Evolutionary conservation across 352 stramenopile species (phyloP).

Genomic region (Phytopythium mirpurense): DNA sequence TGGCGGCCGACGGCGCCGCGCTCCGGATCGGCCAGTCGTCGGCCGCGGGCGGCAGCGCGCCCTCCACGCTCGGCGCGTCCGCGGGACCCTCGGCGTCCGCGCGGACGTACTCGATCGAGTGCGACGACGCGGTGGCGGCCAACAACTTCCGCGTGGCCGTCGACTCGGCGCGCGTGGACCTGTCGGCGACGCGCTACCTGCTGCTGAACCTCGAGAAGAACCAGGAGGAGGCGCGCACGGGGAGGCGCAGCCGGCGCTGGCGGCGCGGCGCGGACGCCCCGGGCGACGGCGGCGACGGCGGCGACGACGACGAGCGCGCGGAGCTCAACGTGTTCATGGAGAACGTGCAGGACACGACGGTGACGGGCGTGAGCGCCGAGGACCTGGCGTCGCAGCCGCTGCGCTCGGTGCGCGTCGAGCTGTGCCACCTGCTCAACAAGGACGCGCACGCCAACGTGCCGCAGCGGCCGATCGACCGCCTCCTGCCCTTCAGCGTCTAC

Average conservation of each 20-base stretch:
- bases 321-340: constrained; percentile 78
- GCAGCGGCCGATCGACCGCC: constrained; percentile 51
- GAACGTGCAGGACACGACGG: constrained; percentile 75
- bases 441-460: constrained; percentile 80
- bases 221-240: constrained; percentile 55
- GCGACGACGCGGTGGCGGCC: constrained; percentile 46
- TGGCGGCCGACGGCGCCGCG: constrained; percentile 27
- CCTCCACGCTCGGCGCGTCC: background rate
- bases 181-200: constrained; percentile 70
- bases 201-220: constrained; percentile 82
- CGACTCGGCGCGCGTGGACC: constrained; percentile 65
- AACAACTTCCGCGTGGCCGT: constrained; percentile 79
- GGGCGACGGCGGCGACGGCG: constrained; percentile 12
- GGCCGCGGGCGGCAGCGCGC: constrained; percentile 11
- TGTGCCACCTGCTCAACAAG: constrained; percentile 86
- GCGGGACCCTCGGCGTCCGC: constrained; percentile 19
- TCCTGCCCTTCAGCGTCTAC: constrained; percentile 82
- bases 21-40: constrained; percentile 57
- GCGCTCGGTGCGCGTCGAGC: constrained; percentile 72
- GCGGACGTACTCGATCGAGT: constrained; percentile 68
- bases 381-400: constrained; percentile 72
- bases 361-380: constrained; percentile 61
- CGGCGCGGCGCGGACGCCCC: constrained; percentile 8
- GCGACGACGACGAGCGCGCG: constrained; percentile 59
- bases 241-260: background rate